phyloP scores from a whole-genome alignment of 768 basidiomycete genomes.

The Mycena olivaceomarginata region DNA sequence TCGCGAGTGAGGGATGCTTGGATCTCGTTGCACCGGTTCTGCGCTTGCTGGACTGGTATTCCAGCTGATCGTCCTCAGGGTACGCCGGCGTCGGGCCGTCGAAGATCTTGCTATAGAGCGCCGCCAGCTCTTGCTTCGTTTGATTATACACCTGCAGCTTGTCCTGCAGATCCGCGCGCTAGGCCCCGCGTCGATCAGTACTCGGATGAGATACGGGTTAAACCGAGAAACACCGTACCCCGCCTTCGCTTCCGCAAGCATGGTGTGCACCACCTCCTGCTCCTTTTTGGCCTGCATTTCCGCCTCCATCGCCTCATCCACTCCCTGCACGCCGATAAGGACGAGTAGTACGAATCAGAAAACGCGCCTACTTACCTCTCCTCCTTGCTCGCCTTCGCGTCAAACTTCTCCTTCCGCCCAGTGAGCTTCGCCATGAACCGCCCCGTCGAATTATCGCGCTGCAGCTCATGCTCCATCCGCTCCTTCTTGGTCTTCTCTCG shows the following conservation, averaged over 20 bases:
- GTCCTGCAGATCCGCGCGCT: background rate
- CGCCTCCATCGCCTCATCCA: conserved; percentile 67
- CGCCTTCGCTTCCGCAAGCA: conserved; percentile 57
- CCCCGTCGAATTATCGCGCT: conserved; percentile 61
- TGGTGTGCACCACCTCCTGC: conserved; percentile 52
- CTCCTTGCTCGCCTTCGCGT: conserved; percentile 65
- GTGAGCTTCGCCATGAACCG: conserved; percentile 62
- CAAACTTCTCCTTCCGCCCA: conserved; percentile 64
- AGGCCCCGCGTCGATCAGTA: background rate
- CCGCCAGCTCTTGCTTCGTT: conserved; percentile 59
- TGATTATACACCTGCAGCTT: conserved; percentile 43
- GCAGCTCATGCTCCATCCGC: conserved; percentile 62
- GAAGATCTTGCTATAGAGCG: conserved; percentile 64
- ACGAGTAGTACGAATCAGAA: background rate
- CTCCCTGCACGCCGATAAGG: conserved; percentile 54
- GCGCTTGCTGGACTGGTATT: conserved; percentile 60
- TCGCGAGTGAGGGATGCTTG: conserved; percentile 60
- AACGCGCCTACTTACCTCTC: conserved; percentile 57
- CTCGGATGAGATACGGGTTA: background rate
- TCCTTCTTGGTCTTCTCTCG: conserved; percentile 64
- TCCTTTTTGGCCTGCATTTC: conserved; percentile 62
- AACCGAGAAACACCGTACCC: conserved; percentile 60
- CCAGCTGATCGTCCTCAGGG: conserved; percentile 66
- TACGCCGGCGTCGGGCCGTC: conserved; percentile 67
- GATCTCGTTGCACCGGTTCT: conserved; percentile 57